Percentiles rank a stretch among this genome's conserved stretches.
Evolutionary conservation across 169 alveolate genomes (phyloP).

Genomic region (Plasmodium knowlesi): DNA sequence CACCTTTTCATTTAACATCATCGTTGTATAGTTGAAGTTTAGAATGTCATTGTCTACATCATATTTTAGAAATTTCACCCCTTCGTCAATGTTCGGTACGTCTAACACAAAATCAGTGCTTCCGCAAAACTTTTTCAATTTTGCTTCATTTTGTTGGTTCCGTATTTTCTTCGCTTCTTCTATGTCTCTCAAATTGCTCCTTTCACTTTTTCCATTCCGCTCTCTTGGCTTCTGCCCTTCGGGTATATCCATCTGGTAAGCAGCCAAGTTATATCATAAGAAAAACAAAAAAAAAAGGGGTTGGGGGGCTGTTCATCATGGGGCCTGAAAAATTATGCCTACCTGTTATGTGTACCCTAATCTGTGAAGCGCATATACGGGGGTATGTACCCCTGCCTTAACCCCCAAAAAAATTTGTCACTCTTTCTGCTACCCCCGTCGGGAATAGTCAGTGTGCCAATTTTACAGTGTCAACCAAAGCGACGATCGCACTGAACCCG

Average conservation of each 20-base stretch:
- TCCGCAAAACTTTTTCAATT: conserved; percentile 49
- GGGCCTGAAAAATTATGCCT: background rate
- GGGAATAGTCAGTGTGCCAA: background rate
- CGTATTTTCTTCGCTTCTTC: conserved; percentile 27
- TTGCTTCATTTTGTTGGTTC: conserved; percentile 30
- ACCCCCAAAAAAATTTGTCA: background rate
- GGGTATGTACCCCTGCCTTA: background rate
- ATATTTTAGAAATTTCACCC: conserved; percentile 50
- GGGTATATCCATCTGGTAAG: background rate
- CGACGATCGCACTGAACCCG: background rate
- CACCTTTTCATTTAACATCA: conserved; percentile 51
- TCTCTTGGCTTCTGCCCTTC: conserved; percentile 3
- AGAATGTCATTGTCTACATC: conserved; percentile 43
- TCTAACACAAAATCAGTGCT: conserved; percentile 31
- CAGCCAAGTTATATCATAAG: background rate
- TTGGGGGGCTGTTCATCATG: background rate
- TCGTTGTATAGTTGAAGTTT: conserved; percentile 22
- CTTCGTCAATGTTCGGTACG: conserved; percentile 31
- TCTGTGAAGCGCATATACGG: background rate
- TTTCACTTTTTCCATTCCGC: conserved; percentile 3
- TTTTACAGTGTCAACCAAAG: background rate
- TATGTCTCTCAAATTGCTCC: background rate
- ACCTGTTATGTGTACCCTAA: background rate
- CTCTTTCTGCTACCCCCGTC: background rate
- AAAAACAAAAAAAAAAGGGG: background rate